Percentiles rank a stretch among this genome's conserved stretches.
phyloP scores from a whole-genome alignment of 768 basidiomycete species.

The Suillus subalutaceus region DNA sequence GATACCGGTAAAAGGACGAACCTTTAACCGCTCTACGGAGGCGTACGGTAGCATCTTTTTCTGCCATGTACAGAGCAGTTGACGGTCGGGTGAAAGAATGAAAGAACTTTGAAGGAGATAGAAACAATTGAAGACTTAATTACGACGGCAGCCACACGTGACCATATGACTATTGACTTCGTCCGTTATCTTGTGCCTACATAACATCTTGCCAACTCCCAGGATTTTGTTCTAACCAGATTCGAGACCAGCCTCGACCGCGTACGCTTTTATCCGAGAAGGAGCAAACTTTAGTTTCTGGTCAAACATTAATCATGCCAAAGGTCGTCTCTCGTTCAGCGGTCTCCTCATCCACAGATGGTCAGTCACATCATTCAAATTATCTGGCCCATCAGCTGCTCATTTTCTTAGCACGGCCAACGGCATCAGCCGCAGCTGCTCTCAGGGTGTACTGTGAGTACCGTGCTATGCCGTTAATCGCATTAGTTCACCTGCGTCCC shows the following conservation, averaged over 20 bases:
- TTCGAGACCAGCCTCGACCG: slow-evolving; percentile 10
- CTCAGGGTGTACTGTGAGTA: slow-evolving; percentile 81
- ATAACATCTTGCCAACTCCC: slow-evolving; percentile 16
- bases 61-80: slow-evolving; percentile 60
- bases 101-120: slow-evolving; percentile 15
- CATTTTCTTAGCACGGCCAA: slow-evolving; percentile 62
- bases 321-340: slow-evolving; percentile 91
- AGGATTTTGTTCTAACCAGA: slow-evolving; percentile 12
- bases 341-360: slow-evolving; percentile 86
- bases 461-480: slow-evolving; percentile 15
- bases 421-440: slow-evolving; percentile 75
- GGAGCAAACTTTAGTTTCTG: neutral
- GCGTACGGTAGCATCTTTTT: slow-evolving; percentile 76
- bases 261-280: neutral
- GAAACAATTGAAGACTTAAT: slow-evolving; percentile 23
- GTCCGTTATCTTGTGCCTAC: slow-evolving; percentile 25
- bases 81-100: slow-evolving; percentile 22
- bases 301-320: slow-evolving; percentile 60
- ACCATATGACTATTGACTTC: slow-evolving; percentile 14
- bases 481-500: slow-evolving; percentile 18
- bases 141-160: slow-evolving; percentile 14
- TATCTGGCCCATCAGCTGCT: slow-evolving; percentile 10
- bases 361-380: slow-evolving; percentile 41
- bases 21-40: slow-evolving; percentile 84
- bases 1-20: slow-evolving; percentile 24